A percentile compares a stretch with the other conserved stretches of the same genome.
Conservation (phyloP, 805 yeast species). For the Ogataea dorogensis region DNA sequence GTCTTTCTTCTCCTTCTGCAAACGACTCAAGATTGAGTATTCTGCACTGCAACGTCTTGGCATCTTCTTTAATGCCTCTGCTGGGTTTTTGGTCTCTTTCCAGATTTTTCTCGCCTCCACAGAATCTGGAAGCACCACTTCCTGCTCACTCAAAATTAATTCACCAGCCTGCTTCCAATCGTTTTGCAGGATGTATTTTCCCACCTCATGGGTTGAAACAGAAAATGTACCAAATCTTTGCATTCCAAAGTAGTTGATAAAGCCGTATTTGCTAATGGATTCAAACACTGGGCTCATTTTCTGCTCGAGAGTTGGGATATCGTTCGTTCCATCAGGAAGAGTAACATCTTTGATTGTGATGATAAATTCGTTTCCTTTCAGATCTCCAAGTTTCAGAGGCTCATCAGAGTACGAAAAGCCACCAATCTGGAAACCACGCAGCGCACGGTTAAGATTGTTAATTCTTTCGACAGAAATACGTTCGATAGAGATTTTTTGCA, state of each 20-base stretch:
- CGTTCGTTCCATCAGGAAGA: constrained; percentile 27
- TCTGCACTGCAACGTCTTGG: constrained; percentile 91
- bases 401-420: constrained; percentile 65
- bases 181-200: constrained; percentile 64
- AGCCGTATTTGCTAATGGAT: constrained; percentile 66
- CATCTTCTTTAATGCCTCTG: constrained; percentile 66
- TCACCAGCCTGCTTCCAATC: constrained; percentile 83
- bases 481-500: constrained; percentile 72
- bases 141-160: constrained; percentile 81
- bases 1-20: constrained; percentile 50
- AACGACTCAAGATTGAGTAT: constrained; percentile 59
- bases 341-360: constrained; percentile 79
- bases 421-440: constrained; percentile 79
- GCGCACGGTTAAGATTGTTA: constrained; percentile 67
- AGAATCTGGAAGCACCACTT: constrained; percentile 77
- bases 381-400: constrained; percentile 73
- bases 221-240: constrained; percentile 97
- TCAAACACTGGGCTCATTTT: constrained; percentile 52
- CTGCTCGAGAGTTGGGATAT: constrained; percentile 39
- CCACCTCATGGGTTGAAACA: constrained; percentile 84
- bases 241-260: constrained; percentile 95
- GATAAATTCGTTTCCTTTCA: constrained; percentile 83
- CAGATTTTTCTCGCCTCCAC: constrained; percentile 79
- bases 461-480: constrained; percentile 73
- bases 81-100: constrained; percentile 70